These are phyloP conservation scores for Colletotrichum sp. DNA, from an alignment of 2,329 filamentous ascomycete genomes.

Conservation along the genomic window DNA sequence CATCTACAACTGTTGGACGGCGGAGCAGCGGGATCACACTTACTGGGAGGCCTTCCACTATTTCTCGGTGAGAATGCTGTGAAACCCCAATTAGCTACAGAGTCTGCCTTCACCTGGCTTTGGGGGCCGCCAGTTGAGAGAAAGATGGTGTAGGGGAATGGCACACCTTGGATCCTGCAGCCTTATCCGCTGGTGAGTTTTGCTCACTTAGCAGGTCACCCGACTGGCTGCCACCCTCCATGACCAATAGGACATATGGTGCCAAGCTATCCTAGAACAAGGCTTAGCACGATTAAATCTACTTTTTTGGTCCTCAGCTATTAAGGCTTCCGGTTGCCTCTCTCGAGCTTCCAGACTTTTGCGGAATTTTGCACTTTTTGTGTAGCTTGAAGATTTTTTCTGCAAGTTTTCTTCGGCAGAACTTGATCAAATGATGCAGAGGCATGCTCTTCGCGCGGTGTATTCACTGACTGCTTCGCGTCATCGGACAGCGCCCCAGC, in stretches of 20 bases:
- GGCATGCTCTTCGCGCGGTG: background rate
- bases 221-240: background rate
- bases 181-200: background rate
- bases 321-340: background rate
- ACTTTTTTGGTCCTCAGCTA: background rate
- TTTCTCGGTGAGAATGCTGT: background rate
- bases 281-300: background rate
- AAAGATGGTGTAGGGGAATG: background rate
- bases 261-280: background rate
- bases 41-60: background rate
- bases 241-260: accelerated
- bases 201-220: background rate
- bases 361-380: background rate
- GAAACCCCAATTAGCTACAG: background rate
- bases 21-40: background rate
- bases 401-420: background rate
- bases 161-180: background rate
- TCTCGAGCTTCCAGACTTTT: background rate
- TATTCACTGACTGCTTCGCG: background rate
- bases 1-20: background rate
- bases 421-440: background rate
- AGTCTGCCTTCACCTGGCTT: background rate
- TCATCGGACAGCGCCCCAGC: background rate
- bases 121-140: background rate
- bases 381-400: background rate